Percentiles rank a stretch among this genome's conserved stretches.
phyloP scores from a whole-genome alignment of 495 filamentous ascomycete species.

The Saxophila tyrrhenica region DNA sequence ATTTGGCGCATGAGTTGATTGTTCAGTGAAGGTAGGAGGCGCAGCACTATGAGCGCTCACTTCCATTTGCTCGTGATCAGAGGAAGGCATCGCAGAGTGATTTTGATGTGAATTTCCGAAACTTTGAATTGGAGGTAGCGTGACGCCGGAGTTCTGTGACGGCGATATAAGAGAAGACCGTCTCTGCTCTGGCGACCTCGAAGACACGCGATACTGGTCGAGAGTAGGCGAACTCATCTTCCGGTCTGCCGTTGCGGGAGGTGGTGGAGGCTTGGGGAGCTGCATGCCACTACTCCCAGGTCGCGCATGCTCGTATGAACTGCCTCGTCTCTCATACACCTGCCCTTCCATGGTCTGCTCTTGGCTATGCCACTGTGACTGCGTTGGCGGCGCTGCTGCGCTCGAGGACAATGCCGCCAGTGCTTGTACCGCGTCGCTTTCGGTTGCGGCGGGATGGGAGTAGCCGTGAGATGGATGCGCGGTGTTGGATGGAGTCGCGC shows the following conservation, averaged over 20 bases:
- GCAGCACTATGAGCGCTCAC: background rate
- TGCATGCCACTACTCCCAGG: constrained; percentile 24
- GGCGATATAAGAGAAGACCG: constrained; percentile 19
- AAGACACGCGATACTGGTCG: constrained; percentile 30
- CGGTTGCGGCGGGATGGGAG: constrained; percentile 13
- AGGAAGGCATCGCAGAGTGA: background rate
- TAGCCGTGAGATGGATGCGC: background rate
- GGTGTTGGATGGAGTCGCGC: background rate
- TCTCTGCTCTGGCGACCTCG: constrained; percentile 28
- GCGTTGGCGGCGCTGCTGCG: constrained; percentile 8
- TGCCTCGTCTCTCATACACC: background rate
- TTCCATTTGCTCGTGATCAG: constrained; percentile 1
- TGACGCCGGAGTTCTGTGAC: constrained; percentile 13
- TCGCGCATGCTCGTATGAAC: background rate
- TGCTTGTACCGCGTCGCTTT: constrained; percentile 26
- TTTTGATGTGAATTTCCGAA: constrained; percentile 12
- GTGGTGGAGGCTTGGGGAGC: constrained; percentile 24
- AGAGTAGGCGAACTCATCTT: constrained; percentile 27
- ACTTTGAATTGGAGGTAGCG: constrained; percentile 27
- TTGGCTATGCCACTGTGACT: constrained; percentile 4
- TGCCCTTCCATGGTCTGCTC: background rate
- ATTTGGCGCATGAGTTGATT: background rate
- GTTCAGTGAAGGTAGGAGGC: background rate
- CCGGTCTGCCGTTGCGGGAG: constrained; percentile 7
- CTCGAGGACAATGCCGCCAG: constrained; percentile 22